Percentiles rank a stretch among this genome's conserved stretches.
phyloP scores from a whole-genome alignment of 2,329 filamentous ascomycete genomes.

The Colletotrichum costaricense region DNA sequence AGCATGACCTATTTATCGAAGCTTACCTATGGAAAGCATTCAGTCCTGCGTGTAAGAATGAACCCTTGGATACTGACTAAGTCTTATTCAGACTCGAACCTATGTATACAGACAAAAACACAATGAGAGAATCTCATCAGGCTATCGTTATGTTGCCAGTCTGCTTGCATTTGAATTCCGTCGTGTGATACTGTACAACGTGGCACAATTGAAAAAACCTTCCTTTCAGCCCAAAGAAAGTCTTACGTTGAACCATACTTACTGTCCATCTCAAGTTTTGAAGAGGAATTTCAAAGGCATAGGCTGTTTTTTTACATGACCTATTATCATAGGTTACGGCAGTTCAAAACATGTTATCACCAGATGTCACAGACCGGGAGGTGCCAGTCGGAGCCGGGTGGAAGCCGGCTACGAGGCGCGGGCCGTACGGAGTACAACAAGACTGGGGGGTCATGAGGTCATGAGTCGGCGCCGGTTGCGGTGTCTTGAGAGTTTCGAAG shows the following conservation, averaged over 20 bases:
- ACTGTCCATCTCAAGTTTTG: too few relatives aligned
- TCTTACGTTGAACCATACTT: too few relatives aligned
- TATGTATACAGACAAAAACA: neutral
- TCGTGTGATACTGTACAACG: too few relatives aligned
- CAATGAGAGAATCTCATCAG: neutral
- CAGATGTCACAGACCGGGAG: conserved; percentile 3
- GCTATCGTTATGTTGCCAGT: neutral
- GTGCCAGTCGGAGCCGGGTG: conserved; percentile 24
- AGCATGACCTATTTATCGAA: neutral
- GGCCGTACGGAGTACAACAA: conserved; percentile 4
- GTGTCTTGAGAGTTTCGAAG: neutral
- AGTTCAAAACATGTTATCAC: neutral
- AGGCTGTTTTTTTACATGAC: neutral
- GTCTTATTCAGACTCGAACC: neutral
- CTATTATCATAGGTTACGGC: neutral
- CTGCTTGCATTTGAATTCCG: neutral
- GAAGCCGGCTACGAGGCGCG: conserved; percentile 18
- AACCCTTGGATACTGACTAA: neutral
- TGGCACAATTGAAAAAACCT: too few relatives aligned
- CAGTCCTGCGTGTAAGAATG: neutral
- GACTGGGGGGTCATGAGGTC: conserved; percentile 23
- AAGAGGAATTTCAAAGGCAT: neutral
- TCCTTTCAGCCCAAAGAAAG: too few relatives aligned
- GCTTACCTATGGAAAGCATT: neutral
- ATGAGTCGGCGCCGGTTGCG: conserved; percentile 21